A percentile compares a stretch with the other conserved stretches of the same genome.
Conservation (phyloP, 345 rosid species). For the Eucalyptus erythrocorys region DNA sequence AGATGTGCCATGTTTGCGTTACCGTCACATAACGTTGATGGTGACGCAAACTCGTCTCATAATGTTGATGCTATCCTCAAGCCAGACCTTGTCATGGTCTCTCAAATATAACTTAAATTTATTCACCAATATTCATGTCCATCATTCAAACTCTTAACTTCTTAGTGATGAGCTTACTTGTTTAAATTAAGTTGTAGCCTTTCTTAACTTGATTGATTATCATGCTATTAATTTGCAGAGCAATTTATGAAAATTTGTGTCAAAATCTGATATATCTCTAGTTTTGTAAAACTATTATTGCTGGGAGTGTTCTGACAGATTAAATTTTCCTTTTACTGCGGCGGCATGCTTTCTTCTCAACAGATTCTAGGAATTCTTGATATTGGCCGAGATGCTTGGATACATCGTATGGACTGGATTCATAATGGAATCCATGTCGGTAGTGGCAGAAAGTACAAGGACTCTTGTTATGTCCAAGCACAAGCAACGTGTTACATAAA, state of each 20-base stretch:
- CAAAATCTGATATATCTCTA: background rate
- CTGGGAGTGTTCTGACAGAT: background rate
- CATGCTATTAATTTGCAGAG: background rate
- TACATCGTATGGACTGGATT: constrained; percentile 80
- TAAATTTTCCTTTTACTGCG: background rate
- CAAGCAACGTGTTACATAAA: constrained; percentile 78
- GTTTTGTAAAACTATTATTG: background rate
- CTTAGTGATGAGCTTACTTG: background rate
- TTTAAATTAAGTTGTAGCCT: background rate
- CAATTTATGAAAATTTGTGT: background rate
- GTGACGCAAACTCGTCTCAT: background rate
- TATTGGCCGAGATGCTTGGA: constrained; percentile 87
- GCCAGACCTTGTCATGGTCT: background rate
- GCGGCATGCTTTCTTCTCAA: background rate
- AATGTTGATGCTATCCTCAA: background rate
- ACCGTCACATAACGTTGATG: background rate
- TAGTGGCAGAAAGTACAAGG: constrained; percentile 78
- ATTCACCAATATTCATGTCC: background rate
- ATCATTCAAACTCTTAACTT: background rate
- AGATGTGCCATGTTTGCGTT: background rate
- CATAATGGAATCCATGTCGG: constrained; percentile 66
- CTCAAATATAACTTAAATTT: background rate
- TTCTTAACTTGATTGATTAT: background rate
- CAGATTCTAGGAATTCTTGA: constrained; percentile 80
- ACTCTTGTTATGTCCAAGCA: constrained; percentile 76